Percentiles rank a stretch among this genome's conserved stretches.
Evolutionary conservation across 148 eudicot species (phyloP).

Genomic region (Talinum fruticosum): DNA sequence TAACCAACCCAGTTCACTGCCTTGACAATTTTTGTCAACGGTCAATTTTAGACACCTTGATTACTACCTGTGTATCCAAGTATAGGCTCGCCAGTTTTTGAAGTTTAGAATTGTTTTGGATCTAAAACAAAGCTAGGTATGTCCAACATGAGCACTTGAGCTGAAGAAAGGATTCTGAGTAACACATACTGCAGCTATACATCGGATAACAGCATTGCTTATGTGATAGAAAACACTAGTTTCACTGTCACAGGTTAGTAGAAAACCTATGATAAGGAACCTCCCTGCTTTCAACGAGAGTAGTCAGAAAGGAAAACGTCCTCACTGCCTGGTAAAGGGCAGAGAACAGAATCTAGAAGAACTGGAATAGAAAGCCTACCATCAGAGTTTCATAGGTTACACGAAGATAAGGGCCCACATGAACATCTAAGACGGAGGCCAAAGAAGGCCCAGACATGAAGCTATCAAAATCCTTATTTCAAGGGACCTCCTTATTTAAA

Average conservation of each 20-base stretch:
- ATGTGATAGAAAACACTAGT: too few relatives aligned
- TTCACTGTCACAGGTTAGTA: too few relatives aligned
- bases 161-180: not conserved
- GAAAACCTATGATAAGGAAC: too few relatives aligned
- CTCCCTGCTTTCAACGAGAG: too few relatives aligned
- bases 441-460: too few relatives aligned
- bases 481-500: too few relatives aligned
- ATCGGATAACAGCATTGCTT: not conserved
- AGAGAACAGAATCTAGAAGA: too few relatives aligned
- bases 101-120: not conserved
- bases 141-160: not conserved
- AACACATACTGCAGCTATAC: not conserved
- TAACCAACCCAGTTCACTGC: not conserved
- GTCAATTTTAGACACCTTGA: not conserved
- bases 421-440: not conserved
- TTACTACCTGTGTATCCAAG: not conserved
- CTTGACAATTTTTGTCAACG: not conserved
- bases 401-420: not conserved
- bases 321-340: not conserved
- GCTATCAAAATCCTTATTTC: too few relatives aligned
- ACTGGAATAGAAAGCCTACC: too few relatives aligned
- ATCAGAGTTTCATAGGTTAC: too few relatives aligned
- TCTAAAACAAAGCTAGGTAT: not conserved
- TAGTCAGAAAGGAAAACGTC: too few relatives aligned
- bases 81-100: not conserved